Evolutionary conservation across 202 grass and related monocot genomes (phyloP), one percentile per base, ranked within the genome.

Genomic region (Schoenoplectus tabernaemontani): DNA sequence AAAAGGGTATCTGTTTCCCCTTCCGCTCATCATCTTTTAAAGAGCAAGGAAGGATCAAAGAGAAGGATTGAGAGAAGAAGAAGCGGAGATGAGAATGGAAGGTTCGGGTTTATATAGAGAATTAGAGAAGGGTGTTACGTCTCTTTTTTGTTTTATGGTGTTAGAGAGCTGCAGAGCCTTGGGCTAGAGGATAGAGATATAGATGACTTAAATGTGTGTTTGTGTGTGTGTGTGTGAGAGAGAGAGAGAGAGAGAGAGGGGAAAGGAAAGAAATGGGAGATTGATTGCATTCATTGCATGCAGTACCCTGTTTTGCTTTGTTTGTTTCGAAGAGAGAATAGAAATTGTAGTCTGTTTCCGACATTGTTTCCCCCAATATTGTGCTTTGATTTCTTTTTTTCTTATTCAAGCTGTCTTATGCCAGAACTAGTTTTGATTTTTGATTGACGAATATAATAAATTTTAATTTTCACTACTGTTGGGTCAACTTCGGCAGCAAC

Each of bases 11-110:
- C 84, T 78, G 2, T 81, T 90, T 32, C 26, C 44, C 13, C 66
- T 51, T 20, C 48, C 48, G 9, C 36, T 89, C 84, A 91, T 89
- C 89, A 97, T 97, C 85, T 85, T 93, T 81, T 83, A 64, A 68
- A 53, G 7, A 80, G 78, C 24, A 43, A 43, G 4, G 9, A 36
- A 83, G 22, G 37, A 34, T 32, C 33, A 77, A 30, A 56, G 53
- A 46, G 10, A 22, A 37, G 57, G 15, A 3, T 66, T 56, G 47
- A 17, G 30, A 75, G 30, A 22, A 75, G 46, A 37, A 57, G 30
- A 41, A 80, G 38, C 26, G 60, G 24, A 80, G 78, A 53, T 4
- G 30, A 66, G 78, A 80, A 20, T 5, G n/a, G 15, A 34, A 26
- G 59, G 26, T 15, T 54, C 20, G 57, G 59, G 78, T 65, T 80